These are phyloP conservation scores for Haplosporangium sp. DNA, from an alignment of 371 early-diverging fungal genomes.

Conservation along the genomic window DNA sequence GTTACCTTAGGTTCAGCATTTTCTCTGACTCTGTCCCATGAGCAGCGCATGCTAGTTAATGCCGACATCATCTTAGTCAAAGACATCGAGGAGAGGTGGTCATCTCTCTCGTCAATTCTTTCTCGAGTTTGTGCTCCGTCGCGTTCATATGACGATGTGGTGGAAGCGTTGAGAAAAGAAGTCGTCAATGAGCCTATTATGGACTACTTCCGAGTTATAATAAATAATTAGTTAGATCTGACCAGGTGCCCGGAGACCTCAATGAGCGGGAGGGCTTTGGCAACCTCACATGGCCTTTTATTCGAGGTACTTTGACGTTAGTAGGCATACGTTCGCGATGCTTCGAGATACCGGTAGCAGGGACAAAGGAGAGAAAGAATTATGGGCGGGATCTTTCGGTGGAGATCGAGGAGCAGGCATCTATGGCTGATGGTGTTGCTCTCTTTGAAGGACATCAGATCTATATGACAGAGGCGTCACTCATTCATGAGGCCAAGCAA, in stretches of 20 bases:
- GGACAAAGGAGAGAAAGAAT: constrained; percentile 21
- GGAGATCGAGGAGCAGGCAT: constrained; percentile 8
- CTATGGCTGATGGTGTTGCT: constrained; percentile 24
- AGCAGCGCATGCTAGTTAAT: no score
- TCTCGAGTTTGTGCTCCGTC: constrained; percentile 10
- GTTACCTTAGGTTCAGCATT: constrained; percentile 7
- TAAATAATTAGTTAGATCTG: constrained; percentile 2
- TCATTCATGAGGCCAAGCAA: constrained; percentile 12
- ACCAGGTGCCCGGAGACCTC: constrained; percentile 14
- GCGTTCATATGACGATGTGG: constrained; percentile 6
- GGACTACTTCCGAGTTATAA: background rate
- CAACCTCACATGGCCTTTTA: constrained; percentile 19
- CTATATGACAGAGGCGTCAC: constrained; percentile 25
- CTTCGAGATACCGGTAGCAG: constrained; percentile 15
- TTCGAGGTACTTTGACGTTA: constrained; percentile 27
- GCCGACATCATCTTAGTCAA: no score
- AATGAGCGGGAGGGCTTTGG: constrained; percentile 33
- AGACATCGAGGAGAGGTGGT: background rate
- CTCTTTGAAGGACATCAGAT: constrained; percentile 15
- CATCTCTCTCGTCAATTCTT: constrained; percentile 4
- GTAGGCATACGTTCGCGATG: constrained; percentile 7
- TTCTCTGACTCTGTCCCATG: constrained; percentile 5
- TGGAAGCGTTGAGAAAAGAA: background rate
- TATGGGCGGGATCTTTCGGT: background rate
- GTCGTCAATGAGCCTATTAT: constrained; percentile 1